Evolutionary conservation across 2,329 filamentous ascomycete genomes (phyloP), one percentile per base, ranked within the genome.

Genomic region (Didymella lethalis): DNA sequence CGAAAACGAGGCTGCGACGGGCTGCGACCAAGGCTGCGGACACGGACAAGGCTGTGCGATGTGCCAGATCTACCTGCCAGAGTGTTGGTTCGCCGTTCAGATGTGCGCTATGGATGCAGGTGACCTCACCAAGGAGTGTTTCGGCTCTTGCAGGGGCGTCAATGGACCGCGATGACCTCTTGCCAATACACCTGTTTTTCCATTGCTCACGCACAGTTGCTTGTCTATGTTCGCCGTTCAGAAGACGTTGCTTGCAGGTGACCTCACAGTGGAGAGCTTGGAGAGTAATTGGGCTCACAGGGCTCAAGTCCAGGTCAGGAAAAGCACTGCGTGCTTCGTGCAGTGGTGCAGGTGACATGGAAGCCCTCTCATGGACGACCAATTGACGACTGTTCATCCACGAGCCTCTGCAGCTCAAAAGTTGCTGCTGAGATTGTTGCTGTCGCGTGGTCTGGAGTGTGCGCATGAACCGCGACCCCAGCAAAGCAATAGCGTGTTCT

Each of bases 31-130:
- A 20, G 36, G 36, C 36, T 51, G 47, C 41, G 47, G 40, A 54
- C 50, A 58, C 50, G 31, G 45, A 59, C 56, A 54, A 54, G 56
- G 56, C 49, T 46, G 31, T 8, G 43, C 41, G n/a, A 41, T 49
- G 20, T 28, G 45, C 38, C 28, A 49, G 38, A 54, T 49, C 45
- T 49, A 28, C 32, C 38, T 34, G 56, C 47, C 47, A 34, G 43
- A 20, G 1, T 46, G 44, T 49, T 51, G 25, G 29, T 40, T 54
- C 47, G 56, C 46, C 40, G 41, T 54, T 46, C 34, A 54, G 40
- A 54, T 34, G 31, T 16, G 46, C 46, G 12, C 44, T n/a, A 43
- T 48, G 40, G 56, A 43, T 54, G 56, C 46, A 51, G 32, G 34
- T 47, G 47, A 59, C 46, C 34, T 54, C 50, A 54, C 46, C 11